phyloP scores from a whole-genome alignment of 164 flowering plant species.

The Kingdonia uniflora region DNA sequence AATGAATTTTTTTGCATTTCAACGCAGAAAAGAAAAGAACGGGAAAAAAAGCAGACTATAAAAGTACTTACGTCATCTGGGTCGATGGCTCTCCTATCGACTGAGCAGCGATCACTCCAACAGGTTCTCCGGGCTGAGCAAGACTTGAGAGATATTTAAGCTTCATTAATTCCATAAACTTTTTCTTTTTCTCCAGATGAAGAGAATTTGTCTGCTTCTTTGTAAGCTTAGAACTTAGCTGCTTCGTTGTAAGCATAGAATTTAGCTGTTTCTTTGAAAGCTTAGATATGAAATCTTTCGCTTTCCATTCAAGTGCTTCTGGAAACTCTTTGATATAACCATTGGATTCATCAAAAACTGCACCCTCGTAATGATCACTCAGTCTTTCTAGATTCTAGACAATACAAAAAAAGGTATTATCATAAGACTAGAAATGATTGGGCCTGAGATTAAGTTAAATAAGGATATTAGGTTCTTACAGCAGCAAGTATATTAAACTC shows the following conservation, averaged over 20 bases:
- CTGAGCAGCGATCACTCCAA: conserved; percentile 94
- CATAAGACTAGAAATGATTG: background rate
- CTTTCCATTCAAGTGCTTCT: conserved; percentile 28
- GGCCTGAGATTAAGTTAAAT: background rate
- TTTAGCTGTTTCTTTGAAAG: conserved; percentile 12
- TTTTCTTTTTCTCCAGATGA: conserved; percentile 16
- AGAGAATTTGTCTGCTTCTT: conserved; percentile 10
- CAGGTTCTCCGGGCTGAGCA: conserved; percentile 96
- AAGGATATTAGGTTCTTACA: conserved; percentile 29
- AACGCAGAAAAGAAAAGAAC: background rate
- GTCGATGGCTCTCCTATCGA: conserved; percentile 98
- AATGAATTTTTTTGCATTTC: background rate
- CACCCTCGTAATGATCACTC: conserved; percentile 17
- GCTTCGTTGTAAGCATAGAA: conserved; percentile 7
- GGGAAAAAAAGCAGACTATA: background rate
- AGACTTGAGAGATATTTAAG: conserved; percentile 69
- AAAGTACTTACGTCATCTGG: conserved; percentile 84
- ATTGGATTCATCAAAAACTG: conserved; percentile 18
- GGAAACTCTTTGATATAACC: conserved; percentile 49
- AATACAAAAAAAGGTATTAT: background rate
- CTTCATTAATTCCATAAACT: conserved; percentile 48
- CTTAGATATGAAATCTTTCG: conserved; percentile 22
- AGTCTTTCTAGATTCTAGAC: conserved; percentile 55
- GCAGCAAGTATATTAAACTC: conserved; percentile 49
- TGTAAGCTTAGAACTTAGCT: conserved; percentile 10